Base-by-base conservation (phyloP, 139 green algal species). In the Monoraphidium neglectum region DNA sequence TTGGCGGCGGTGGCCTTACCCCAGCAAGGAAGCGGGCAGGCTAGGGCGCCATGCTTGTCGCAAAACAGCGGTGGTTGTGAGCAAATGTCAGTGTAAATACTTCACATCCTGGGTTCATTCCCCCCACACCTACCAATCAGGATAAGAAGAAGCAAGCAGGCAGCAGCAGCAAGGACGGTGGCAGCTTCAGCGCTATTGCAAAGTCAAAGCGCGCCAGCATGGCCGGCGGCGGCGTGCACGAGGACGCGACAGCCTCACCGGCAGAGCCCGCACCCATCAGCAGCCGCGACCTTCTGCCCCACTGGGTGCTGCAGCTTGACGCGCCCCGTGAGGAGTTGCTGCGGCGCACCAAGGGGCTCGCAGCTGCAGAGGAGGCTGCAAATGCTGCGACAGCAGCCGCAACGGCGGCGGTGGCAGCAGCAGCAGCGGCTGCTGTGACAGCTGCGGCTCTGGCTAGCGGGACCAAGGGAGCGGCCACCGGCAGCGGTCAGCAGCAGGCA, bases 321-420 rank as follows among this genome's bases (percentile, higher is more conserved):
- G 82, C 70, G n/a, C 60, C 56, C 12, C 77, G 84, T 49, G 71
- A 76, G 23, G 68, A 74, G 63, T 76, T 87, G 35, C 59, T 68
- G 33, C 51, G 47, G 23, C 63, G 78, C 1, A 36, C 85, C 61
- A 70, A 71, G 15, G 74, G 60, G 2, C 28, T 86, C 0, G 77
- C 64, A 65, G 77, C 77, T 40, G 77, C 80, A 38, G 80, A 82
- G 54, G 43, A 79, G 49, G 77, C 82, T 61, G 83, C 76, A n/a
- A n/a, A n/a, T n/a, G n/a, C n/a, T 23, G 76, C 38, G 2, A 62
- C 73, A 51, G 56, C 40, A 32, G 74, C 28, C 26, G 76, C 38
- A 3, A 51, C 33, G 30, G 68, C 40, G n/a, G 46, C 60, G 43
- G 37, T 63, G 1, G 66, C 65, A 2, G 68, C 57, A n/a, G 36